A percentile compares a stretch with the other conserved stretches of the same genome.
These are phyloP conservation scores for Eucalyptus melliodora DNA, from an alignment of 345 rosid genomes.

Conservation along the genomic window DNA sequence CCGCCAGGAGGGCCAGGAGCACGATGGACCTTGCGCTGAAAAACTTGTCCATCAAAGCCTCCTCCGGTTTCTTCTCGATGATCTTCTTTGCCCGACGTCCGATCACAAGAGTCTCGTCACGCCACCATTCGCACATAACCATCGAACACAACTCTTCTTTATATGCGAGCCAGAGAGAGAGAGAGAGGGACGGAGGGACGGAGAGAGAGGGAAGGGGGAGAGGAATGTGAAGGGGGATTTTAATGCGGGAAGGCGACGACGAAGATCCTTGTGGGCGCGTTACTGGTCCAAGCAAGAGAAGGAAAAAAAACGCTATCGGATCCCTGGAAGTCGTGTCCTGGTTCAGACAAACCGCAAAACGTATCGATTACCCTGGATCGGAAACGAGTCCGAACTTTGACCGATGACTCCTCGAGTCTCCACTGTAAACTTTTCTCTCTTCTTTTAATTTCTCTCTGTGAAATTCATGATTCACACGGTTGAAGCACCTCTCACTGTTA, in stretches of 20 bases:
- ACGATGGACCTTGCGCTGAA: not conserved
- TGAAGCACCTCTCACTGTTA: not conserved
- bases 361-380: not conserved
- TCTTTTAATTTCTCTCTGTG: not conserved
- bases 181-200: not conserved
- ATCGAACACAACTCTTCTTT: not conserved
- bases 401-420: not conserved
- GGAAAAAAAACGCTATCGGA: not conserved
- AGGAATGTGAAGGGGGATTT: not conserved
- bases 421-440: not conserved
- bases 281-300: not conserved
- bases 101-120: not conserved
- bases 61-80: not conserved
- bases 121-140: not conserved
- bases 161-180: not conserved
- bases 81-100: not conserved
- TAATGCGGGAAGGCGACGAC: not conserved
- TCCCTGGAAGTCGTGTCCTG: not conserved
- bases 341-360: not conserved
- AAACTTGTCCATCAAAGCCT: not conserved
- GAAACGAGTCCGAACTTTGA: not conserved
- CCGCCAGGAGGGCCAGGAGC: not conserved
- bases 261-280: not conserved
- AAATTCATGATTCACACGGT: not conserved
- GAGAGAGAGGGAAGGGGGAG: not conserved